phyloP scores from a whole-genome alignment of 164 flowering plant species.

The Annona cherimola region DNA sequence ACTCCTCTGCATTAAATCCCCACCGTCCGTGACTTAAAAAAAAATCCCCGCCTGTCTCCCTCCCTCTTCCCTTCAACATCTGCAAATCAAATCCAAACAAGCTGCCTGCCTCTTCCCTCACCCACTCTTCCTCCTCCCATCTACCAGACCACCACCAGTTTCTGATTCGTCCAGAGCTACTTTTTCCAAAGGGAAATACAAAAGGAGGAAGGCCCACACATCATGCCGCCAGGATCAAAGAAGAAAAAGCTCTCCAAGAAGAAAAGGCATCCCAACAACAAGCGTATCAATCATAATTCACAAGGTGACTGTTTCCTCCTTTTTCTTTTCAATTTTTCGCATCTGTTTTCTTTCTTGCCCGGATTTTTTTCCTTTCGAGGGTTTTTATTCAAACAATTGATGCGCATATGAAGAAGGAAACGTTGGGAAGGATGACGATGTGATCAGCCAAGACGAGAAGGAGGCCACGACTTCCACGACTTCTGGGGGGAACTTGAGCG shows the following conservation, averaged over 20 bases:
- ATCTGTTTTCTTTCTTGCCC: background rate
- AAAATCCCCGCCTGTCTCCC: background rate
- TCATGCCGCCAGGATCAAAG: slow-evolving; percentile 74
- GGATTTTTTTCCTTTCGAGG: background rate
- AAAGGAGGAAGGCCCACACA: slow-evolving; percentile 17
- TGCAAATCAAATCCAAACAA: background rate
- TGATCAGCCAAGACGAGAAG: slow-evolving; percentile 35
- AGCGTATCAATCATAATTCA: background rate
- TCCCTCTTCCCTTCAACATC: background rate
- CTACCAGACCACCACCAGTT: background rate
- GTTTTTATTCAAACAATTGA: background rate
- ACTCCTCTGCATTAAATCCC: background rate
- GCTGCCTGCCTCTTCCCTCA: background rate
- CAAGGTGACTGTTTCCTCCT: slow-evolving; percentile 5
- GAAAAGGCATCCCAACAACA: slow-evolving; percentile 28
- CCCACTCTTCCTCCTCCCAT: background rate
- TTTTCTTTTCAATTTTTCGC: background rate
- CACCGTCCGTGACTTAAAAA: background rate
- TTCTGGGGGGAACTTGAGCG: slow-evolving; percentile 23
- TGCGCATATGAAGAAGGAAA: background rate
- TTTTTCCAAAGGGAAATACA: background rate
- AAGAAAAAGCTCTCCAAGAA: slow-evolving; percentile 69
- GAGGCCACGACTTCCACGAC: slow-evolving; percentile 43
- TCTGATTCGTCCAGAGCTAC: background rate
- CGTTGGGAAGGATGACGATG: slow-evolving; percentile 29